Conservation (phyloP, 306 rosid species). For the Ochetophila trinervis region DNA sequence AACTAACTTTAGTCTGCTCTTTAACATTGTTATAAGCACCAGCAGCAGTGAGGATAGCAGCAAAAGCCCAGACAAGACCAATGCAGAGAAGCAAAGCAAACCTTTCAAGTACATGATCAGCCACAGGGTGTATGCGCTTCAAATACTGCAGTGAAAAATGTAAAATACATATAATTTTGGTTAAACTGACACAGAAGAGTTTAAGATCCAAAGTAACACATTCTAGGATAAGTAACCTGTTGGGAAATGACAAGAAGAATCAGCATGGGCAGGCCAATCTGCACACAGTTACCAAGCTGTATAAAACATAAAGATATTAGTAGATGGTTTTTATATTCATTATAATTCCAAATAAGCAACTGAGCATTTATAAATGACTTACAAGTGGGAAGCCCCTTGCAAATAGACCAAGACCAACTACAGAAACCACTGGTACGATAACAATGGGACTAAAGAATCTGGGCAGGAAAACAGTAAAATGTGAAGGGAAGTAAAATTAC, state of each 20-base stretch:
- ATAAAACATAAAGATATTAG: slow-evolving; percentile 28
- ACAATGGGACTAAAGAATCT: slow-evolving; percentile 73
- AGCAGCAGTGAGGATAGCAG: slow-evolving; percentile 78
- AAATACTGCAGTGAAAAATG: slow-evolving; percentile 42
- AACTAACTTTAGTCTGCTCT: slow-evolving; percentile 51
- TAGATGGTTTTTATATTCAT: slow-evolving; percentile 7
- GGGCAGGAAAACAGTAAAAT: slow-evolving; percentile 24
- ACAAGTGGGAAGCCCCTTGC: slow-evolving; percentile 85
- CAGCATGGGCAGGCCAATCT: slow-evolving; percentile 89
- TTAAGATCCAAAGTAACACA: neutral
- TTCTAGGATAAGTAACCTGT: slow-evolving; percentile 48
- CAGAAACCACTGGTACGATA: slow-evolving; percentile 67
- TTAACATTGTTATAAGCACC: slow-evolving; percentile 70
- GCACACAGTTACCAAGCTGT: slow-evolving; percentile 83
- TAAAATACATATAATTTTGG: slow-evolving; percentile 10
- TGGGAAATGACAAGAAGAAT: slow-evolving; percentile 65
- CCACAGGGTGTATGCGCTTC: slow-evolving; percentile 41
- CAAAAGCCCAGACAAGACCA: slow-evolving; percentile 73
- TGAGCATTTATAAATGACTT: slow-evolving; percentile 24
- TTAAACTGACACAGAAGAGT: neutral
- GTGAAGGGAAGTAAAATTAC: neutral
- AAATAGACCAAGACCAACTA: slow-evolving; percentile 84
- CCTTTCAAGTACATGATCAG: slow-evolving; percentile 47
- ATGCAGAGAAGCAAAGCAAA: slow-evolving; percentile 70
- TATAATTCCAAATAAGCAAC: slow-evolving; percentile 9